Evolutionary conservation across 306 rosid genomes (phyloP).

Genomic region (Rosa lucieae): DNA sequence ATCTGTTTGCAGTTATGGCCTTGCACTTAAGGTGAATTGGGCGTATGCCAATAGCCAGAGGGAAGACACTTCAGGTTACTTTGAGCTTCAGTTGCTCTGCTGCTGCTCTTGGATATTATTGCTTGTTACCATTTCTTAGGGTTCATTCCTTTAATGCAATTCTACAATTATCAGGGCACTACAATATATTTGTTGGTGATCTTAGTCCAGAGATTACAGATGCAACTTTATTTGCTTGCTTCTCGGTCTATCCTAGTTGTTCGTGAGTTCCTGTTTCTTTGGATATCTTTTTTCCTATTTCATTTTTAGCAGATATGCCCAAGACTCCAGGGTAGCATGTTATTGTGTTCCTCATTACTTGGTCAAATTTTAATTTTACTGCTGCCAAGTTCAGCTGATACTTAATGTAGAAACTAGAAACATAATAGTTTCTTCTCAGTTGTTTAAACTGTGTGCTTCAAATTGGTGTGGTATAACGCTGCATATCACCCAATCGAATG

Average conservation of each 20-base stretch:
- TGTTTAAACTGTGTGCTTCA: not conserved
- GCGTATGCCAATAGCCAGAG: slow-evolving; percentile 91
- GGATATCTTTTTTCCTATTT: not conserved
- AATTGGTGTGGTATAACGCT: not conserved
- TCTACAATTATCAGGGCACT: slow-evolving; percentile 67
- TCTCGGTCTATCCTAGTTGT: slow-evolving; percentile 71
- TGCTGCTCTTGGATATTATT: slow-evolving; percentile 15
- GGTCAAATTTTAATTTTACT: not conserved
- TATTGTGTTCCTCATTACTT: slow-evolving; percentile 22
- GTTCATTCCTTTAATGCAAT: slow-evolving; percentile 43
- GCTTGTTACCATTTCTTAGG: slow-evolving; percentile 17
- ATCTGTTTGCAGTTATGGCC: slow-evolving; percentile 65
- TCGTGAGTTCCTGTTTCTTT: slow-evolving; percentile 60
- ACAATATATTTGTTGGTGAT: slow-evolving; percentile 83
- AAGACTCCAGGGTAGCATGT: slow-evolving; percentile 23
- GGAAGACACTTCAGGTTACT: slow-evolving; percentile 83
- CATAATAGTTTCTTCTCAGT: not conserved
- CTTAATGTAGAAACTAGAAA: slow-evolving; percentile 31
- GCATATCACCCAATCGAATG: not conserved
- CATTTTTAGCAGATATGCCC: slow-evolving; percentile 18
- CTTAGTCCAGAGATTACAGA: slow-evolving; percentile 94
- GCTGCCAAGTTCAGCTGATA: slow-evolving; percentile 28
- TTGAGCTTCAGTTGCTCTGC: slow-evolving; percentile 14
- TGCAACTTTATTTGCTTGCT: slow-evolving; percentile 78
- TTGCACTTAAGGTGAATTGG: slow-evolving; percentile 86